Percentiles rank a stretch among this genome's conserved stretches.
phyloP scores from a whole-genome alignment of 73 alveolate genomes.

The Tetrahymena thermophila region DNA sequence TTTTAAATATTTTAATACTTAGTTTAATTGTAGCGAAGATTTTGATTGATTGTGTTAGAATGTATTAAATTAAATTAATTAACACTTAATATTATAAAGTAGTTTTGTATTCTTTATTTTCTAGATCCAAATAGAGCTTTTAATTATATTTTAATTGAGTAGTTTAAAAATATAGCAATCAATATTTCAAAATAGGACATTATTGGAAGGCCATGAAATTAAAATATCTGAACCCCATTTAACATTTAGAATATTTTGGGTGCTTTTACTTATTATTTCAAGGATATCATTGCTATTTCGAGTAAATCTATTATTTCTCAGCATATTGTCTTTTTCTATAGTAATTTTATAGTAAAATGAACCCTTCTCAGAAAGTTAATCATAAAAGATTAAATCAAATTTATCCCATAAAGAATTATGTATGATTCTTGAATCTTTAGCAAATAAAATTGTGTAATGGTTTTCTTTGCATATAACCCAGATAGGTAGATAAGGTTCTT shows the following conservation, averaged over 20 bases:
- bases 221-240: not conserved
- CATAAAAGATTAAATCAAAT: not conserved
- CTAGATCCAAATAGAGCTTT: too few relatives aligned
- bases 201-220: not conserved
- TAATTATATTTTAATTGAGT: too few relatives aligned
- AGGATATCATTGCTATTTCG: not conserved
- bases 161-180: too few relatives aligned
- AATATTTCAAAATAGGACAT: not conserved
- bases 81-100: too few relatives aligned
- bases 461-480: not conserved
- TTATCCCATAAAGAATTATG: not conserved
- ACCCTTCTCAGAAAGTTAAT: not conserved
- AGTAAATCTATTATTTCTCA: not conserved
- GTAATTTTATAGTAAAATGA: not conserved
- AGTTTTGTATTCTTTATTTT: too few relatives aligned
- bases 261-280: not conserved
- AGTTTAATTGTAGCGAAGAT: too few relatives aligned
- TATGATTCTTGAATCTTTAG: not conserved
- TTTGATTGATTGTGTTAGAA: too few relatives aligned
- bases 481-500: not conserved
- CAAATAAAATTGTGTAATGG: not conserved
- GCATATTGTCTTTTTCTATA: not conserved
- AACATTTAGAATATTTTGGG: not conserved
- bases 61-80: too few relatives aligned
- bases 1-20: too few relatives aligned